These are phyloP conservation scores for Peronospora farinosa DNA, from an alignment of 352 stramenopile genomes.

Conservation along the genomic window DNA sequence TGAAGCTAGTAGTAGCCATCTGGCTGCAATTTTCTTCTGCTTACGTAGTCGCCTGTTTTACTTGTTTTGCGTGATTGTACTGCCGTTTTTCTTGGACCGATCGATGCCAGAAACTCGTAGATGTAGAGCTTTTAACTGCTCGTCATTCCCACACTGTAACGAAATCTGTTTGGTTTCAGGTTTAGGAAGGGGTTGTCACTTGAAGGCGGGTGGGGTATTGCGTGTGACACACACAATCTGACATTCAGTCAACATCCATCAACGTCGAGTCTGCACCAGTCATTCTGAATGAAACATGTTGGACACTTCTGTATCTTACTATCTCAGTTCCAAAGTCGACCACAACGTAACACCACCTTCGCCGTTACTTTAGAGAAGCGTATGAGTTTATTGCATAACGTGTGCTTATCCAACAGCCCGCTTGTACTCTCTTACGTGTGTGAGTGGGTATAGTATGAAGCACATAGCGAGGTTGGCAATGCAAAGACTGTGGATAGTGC, in stretches of 20 bases:
- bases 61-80: not conserved
- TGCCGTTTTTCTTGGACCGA: too few species aligned
- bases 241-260: not conserved
- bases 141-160: not conserved
- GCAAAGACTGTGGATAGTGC: constrained; percentile 26
- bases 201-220: not conserved
- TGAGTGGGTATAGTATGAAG: constrained; percentile 76
- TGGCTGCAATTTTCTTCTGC: not conserved
- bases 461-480: constrained; percentile 42
- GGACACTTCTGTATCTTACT: not conserved
- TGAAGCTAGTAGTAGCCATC: constrained; percentile 15
- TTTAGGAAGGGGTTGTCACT: constrained; percentile 2
- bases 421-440: constrained; percentile 37
- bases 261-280: constrained; percentile 20
- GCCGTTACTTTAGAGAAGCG: not conserved
- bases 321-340: constrained; percentile 21
- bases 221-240: constrained; percentile 3
- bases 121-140: constrained; percentile 13
- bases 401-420: constrained; percentile 77
- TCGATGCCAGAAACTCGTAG: constrained; percentile 4
- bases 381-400: not conserved
- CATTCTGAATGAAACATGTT: constrained; percentile 12
- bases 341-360: not conserved
- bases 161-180: constrained; percentile 6
- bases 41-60: not conserved